Conservation (phyloP, 2,329 filamentous ascomycete genomes). For the Xylariales sp. region DNA sequence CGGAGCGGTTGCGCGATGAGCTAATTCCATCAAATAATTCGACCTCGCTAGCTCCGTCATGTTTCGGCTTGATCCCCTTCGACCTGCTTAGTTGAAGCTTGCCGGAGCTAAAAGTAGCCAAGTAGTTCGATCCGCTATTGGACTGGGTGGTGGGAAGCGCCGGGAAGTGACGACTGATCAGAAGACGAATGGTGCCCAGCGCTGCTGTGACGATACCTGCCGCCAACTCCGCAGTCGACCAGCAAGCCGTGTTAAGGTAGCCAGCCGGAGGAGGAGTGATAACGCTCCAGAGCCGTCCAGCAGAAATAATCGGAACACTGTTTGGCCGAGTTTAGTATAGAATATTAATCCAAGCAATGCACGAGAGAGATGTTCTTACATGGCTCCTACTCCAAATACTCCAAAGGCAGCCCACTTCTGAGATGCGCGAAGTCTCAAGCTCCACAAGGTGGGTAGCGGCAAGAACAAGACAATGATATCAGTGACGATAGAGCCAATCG, state of each 20-base stretch:
- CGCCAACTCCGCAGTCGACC: neutral
- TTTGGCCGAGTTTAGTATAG: too few species aligned
- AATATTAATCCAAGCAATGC: too few species aligned
- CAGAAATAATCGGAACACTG: constrained; percentile 4
- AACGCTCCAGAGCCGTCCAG: constrained; percentile 1
- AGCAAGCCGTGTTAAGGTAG: constrained; percentile 1
- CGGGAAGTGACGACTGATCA: constrained; percentile 3
- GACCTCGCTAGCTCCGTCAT: neutral
- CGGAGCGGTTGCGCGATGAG: neutral
- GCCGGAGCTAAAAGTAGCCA: neutral
- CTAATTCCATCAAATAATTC: neutral
- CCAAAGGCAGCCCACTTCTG: constrained; percentile 5
- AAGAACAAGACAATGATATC: constrained; percentile 3
- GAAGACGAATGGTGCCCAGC: constrained; percentile 2
- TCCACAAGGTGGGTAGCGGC: constrained; percentile 1
- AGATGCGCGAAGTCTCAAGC: constrained; percentile 3
- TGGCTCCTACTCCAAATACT: constrained; percentile 4
- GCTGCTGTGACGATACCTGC: constrained; percentile 2
- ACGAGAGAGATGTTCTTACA: too few species aligned
- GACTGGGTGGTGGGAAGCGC: neutral
- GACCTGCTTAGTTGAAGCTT: neutral
- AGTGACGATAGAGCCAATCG: constrained; percentile 1
- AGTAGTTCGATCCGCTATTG: neutral
- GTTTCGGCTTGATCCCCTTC: neutral
- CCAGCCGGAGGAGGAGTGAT: neutral